These are phyloP conservation scores for Talaromyces nanjingensis DNA, from an alignment of 495 filamentous ascomycete genomes.

Conservation along the genomic window DNA sequence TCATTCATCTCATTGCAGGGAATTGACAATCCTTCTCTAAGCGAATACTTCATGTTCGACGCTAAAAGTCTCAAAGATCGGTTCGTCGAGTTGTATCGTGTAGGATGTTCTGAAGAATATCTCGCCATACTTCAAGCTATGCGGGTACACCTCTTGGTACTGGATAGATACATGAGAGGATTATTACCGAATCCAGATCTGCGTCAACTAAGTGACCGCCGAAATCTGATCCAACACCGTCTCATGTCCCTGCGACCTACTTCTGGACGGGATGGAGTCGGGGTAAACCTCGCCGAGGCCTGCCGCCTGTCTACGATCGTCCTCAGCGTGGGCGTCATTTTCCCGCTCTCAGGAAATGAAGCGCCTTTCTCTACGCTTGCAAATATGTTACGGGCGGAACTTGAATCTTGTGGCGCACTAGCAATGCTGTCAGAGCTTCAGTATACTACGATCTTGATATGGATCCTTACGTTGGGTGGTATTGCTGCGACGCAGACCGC, in stretches of 20 bases:
- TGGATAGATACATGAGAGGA: conserved; percentile 15
- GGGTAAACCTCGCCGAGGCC: conserved; percentile 28
- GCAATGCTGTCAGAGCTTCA: background rate
- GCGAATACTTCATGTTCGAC: conserved; percentile 14
- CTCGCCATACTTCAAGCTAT: conserved; percentile 26
- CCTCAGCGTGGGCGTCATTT: conserved; percentile 31
- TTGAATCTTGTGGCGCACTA: background rate
- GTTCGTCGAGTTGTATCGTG: conserved; percentile 19
- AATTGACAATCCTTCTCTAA: conserved; percentile 13
- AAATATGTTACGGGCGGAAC: conserved; percentile 13
- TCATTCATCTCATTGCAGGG: conserved; percentile 24
- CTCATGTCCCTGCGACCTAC: conserved; percentile 25
- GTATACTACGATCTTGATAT: conserved; percentile 16
- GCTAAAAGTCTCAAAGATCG: conserved; percentile 17
- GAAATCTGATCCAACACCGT: conserved; percentile 29
- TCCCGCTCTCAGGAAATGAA: conserved; percentile 33
- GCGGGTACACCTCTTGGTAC: conserved; percentile 21
- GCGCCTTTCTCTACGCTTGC: conserved; percentile 25
- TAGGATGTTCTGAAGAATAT: conserved; percentile 28
- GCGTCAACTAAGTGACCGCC: conserved; percentile 28
- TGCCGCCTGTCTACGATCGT: conserved; percentile 28
- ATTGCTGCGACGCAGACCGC: conserved; percentile 23
- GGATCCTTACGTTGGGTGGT: conserved; percentile 30
- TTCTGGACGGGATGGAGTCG: background rate
- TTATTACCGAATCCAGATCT: conserved; percentile 12